Base-by-base conservation (phyloP, 2,329 filamentous ascomycete species). In the Lecanicillium sp. region DNA sequence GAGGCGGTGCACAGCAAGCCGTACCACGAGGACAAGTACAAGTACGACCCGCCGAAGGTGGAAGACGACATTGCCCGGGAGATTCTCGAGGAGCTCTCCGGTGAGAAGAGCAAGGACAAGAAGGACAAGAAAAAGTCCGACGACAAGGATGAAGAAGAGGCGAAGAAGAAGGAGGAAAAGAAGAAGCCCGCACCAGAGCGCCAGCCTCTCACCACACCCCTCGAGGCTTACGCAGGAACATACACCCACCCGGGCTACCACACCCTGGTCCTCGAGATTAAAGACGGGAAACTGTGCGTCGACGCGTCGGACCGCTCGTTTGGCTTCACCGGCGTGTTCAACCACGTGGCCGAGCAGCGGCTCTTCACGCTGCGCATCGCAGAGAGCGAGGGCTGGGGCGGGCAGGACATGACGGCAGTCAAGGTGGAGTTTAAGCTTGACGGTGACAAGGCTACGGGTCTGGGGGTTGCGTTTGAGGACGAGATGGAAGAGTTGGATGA, bases 261-360 rank as follows among this genome's bases (percentile, higher is more conserved):
- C n/a, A 39, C 27, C 2, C 51, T 64, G 42, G 45, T 11, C 0
- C 53, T 63, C 0, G 44, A 59, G 17, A 41, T 54, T 11, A 55
- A 49, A 26, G 44, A 56, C 3, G 49, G 49, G 0, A 20, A 14
- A 2, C 47, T 61, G 0, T 58, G 55, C n/a, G 52, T 63, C 5
- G 58, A 62, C 7, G 59, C 58, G 2, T 52, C 49, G 15, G 60
- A 62, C 24, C 56, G 60, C 1, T 61, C 61, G 0, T 51, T 60
- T 42, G 60, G 54, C 1, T 62, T 62, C 23, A 62, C 54, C 0
- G 44, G 60, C 0, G 48, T 33, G 0, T 55, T 64, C 29, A 24
- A 54, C 0, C 58, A 60, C 8, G 35, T 52, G 1, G 27, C 37
- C 0, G 52, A 54, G 10, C 55, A 58, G 30, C 57, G 45, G 5